Conservation (phyloP, 352 stramenopile species). For the Pythium biforme region DNA sequence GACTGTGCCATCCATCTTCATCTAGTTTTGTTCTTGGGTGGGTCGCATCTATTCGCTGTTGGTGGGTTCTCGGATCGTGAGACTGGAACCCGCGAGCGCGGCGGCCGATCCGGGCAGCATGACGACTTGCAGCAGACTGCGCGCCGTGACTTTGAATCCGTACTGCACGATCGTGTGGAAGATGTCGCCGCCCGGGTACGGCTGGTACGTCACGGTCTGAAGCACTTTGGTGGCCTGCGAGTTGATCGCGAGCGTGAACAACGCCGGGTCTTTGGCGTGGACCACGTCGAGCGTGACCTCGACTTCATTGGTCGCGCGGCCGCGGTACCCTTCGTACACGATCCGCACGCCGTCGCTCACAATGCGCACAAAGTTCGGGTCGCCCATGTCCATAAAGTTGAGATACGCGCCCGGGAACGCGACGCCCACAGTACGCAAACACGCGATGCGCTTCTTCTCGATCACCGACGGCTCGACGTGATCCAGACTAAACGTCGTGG, state of each 20-base stretch:
- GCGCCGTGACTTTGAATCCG: neutral
- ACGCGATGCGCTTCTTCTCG: neutral
- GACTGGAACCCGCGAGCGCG: conserved; percentile 2
- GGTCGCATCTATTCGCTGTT: too few relatives aligned
- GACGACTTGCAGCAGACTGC: conserved; percentile 6
- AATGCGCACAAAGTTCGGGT: neutral
- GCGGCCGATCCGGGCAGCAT: conserved; percentile 15
- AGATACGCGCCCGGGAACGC: too few relatives aligned
- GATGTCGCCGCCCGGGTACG: conserved; percentile 6
- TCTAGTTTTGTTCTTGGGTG: too few relatives aligned
- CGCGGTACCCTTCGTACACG: neutral
- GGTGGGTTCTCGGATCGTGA: conserved; percentile 8
- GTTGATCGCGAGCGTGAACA: conserved; percentile 8
- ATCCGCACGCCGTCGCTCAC: conserved; percentile 12
- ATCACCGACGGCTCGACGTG: neutral
- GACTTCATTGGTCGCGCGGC: neutral
- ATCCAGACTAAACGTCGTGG: conserved; percentile 5
- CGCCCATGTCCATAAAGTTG: neutral
- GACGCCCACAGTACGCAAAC: neutral
- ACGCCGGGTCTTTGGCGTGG: conserved; percentile 2
- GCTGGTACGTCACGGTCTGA: conserved; percentile 8
- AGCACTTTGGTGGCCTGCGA: conserved; percentile 1
- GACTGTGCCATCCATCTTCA: too few relatives aligned
- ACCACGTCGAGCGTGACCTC: conserved; percentile 9
- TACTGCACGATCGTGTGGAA: conserved; percentile 14